A percentile compares a stretch with the other conserved stretches of the same genome.
These are phyloP conservation scores for Sesbania bispinosa DNA, from an alignment of 306 rosid species.

Conservation along the genomic window DNA sequence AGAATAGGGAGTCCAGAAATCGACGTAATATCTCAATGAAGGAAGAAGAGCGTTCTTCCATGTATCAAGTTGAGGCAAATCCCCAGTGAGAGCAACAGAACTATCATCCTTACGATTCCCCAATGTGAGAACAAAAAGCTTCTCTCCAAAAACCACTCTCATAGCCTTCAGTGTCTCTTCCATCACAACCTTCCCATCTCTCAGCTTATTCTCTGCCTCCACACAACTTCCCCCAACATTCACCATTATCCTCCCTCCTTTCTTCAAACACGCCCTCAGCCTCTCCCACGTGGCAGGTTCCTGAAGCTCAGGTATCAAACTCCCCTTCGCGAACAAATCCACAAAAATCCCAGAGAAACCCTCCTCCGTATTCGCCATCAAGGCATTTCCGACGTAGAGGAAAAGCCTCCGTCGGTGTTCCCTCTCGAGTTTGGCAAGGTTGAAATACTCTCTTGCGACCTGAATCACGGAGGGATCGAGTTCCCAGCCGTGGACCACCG, in stretches of 20 bases:
- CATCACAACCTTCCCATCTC: slow-evolving; percentile 65
- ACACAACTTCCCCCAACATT: slow-evolving; percentile 96
- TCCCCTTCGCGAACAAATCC: slow-evolving; percentile 64
- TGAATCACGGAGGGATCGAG: slow-evolving; percentile 76
- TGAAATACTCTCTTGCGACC: slow-evolving; percentile 71
- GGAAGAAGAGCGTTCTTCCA: slow-evolving; percentile 62
- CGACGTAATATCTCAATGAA: slow-evolving; percentile 43
- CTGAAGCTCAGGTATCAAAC: slow-evolving; percentile 81
- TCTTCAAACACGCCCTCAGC: slow-evolving; percentile 57
- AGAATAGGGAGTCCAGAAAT: slow-evolving; percentile 48
- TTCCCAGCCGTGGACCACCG: slow-evolving; percentile 78
- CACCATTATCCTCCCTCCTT: slow-evolving; percentile 88
- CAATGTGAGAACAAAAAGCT: slow-evolving; percentile 56
- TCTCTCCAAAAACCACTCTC: slow-evolving; percentile 46
- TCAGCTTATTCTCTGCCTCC: slow-evolving; percentile 64
- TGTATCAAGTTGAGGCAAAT: slow-evolving; percentile 38
- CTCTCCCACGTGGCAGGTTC: slow-evolving; percentile 61
- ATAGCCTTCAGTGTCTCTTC: slow-evolving; percentile 68
- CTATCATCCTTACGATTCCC: slow-evolving; percentile 77
- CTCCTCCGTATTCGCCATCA: slow-evolving; percentile 46
- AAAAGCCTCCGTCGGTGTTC: slow-evolving; percentile 46
- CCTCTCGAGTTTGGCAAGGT: slow-evolving; percentile 52
- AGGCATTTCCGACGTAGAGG: slow-evolving; percentile 61
- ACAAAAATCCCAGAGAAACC: slow-evolving; percentile 86
- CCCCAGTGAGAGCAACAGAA: slow-evolving; percentile 81